Base-by-base conservation (phyloP, 805 yeast species). In the Ogataea corticis region DNA sequence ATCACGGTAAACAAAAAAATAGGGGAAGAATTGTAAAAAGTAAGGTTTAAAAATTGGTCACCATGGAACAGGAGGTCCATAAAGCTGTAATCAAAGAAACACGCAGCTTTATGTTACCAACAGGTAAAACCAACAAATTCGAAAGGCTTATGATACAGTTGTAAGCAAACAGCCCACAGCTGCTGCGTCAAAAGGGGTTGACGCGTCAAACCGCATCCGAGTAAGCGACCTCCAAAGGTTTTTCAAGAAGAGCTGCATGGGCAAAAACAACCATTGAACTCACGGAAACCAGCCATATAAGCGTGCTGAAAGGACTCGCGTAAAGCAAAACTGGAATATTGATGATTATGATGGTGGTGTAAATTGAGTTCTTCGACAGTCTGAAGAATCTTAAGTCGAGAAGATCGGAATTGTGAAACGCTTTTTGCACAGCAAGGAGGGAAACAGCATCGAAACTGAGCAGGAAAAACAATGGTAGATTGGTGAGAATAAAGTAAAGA, bases 191-290 rank as follows among this genome's bases (percentile, higher is more conserved):
- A n/a, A n/a, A n/a, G n/a, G 14, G 11, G 31, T n/a, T 28, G 31
- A 28, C 25, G 9, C 25, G 9, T 51, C 40, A 72, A 42, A 72
- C 77, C 38, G 57, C 56, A 63, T 89, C 97, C 62, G 90, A 94
- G 62, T 92, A 94, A 15, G 92, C 91, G 31, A 92, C 83, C 70
- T 94, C 98, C 49, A 91, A 83, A 16, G 99, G 99, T 70, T 92
- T 94, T 63, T 94, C 98, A 79, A 94, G 75, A 51, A 92, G 72
- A 3, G 91, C 74, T 37, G 97, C 99, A 67, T 94, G 99, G 3
- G 89, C 77, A 38, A 90, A 70, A 33, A 92, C 87, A 30, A 85
- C 66, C 38, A 84, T 84, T 21, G 85, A 84, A 32, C 94, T 83
- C 13, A 96, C 87, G 56, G 96, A 94, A 56, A 86, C 77, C 56